Conservation (phyloP, 1,139 yeast species). For the Kodamaea sp. region DNA sequence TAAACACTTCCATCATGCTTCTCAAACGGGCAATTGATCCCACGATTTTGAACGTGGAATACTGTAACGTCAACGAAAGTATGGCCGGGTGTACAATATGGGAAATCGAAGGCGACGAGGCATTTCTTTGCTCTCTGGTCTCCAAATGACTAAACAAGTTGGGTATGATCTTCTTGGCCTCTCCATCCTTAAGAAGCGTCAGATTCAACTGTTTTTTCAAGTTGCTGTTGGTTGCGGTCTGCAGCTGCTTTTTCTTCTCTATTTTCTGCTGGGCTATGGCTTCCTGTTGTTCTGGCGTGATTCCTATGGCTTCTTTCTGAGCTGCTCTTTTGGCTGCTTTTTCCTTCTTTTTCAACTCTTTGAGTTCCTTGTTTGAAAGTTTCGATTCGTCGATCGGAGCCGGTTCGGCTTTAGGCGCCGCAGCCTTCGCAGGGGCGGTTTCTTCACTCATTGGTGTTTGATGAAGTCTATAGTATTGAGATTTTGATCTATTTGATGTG, state of each 20-base stretch:
- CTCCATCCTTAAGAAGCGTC: slow-evolving; percentile 47
- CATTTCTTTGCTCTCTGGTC: slow-evolving; percentile 75
- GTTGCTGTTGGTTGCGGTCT: slow-evolving; percentile 46
- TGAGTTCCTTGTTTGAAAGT: slow-evolving; percentile 78
- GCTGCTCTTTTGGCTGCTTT: slow-evolving; percentile 87
- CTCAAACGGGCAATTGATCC: slow-evolving; percentile 88
- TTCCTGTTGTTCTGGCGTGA: slow-evolving; percentile 45
- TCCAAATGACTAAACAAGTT: slow-evolving; percentile 87
- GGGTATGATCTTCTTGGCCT: slow-evolving; percentile 46
- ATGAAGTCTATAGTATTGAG: too few species aligned
- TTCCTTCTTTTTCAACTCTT: slow-evolving; percentile 83
- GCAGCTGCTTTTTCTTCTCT: slow-evolving; percentile 34
- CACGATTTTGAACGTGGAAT: slow-evolving; percentile 80
- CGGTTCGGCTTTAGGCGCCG: slow-evolving; percentile 3
- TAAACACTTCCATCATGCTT: slow-evolving; percentile 85
- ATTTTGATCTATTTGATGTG: too few species aligned
- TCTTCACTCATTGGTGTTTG: slow-evolving; percentile 15
- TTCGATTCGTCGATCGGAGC: slow-evolving; percentile 19
- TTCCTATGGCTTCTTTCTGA: slow-evolving; percentile 56
- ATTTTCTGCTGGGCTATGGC: slow-evolving; percentile 43
- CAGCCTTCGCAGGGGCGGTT: slow-evolving; percentile 5
- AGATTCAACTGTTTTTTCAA: slow-evolving; percentile 58
- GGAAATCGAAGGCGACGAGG: slow-evolving; percentile 59
- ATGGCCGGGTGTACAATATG: slow-evolving; percentile 87
- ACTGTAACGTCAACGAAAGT: slow-evolving; percentile 73